Evolutionary conservation across 2,329 filamentous ascomycete genomes (phyloP).

Genomic region (Botrytis fabae): DNA sequence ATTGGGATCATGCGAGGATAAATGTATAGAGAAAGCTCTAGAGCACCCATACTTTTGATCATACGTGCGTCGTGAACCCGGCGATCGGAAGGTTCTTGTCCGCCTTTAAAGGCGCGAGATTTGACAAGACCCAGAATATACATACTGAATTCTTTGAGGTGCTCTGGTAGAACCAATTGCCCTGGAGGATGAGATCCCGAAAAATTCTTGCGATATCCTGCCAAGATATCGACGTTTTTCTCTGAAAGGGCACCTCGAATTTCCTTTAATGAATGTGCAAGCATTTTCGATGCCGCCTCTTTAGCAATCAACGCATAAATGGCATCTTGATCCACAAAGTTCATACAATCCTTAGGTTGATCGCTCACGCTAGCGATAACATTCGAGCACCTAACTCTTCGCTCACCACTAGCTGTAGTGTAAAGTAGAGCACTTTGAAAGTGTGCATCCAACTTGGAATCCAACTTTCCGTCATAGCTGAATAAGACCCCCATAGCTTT

Average conservation of each 20-base stretch:
- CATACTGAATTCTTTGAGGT: conserved; percentile 95
- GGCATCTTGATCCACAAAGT: conserved; percentile 93
- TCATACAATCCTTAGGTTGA: conserved; percentile 79
- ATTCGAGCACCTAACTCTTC: conserved; percentile 89
- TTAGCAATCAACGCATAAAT: conserved; percentile 87
- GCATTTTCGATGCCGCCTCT: conserved; percentile 85
- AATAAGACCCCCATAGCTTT: conserved; percentile 92
- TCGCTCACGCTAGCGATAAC: conserved; percentile 91
- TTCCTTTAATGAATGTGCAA: conserved; percentile 75
- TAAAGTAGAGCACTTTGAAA: conserved; percentile 96
- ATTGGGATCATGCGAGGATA: conserved; percentile 92
- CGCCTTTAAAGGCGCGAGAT: conserved; percentile 88
- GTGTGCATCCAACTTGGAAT: conserved; percentile 92
- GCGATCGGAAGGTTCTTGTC: conserved; percentile 85
- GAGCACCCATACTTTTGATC: conserved; percentile 81
- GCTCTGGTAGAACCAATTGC: conserved; percentile 92
- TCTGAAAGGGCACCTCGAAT: conserved; percentile 81
- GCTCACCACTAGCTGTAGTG: conserved; percentile 85
- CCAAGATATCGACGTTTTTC: conserved; percentile 88
- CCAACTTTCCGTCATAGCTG: conserved; percentile 95
- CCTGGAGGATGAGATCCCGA: conserved; percentile 81
- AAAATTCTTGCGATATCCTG: conserved; percentile 90
- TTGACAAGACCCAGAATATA: conserved; percentile 90
- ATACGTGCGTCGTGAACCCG: conserved; percentile 89
- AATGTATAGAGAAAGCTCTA: conserved; percentile 86